Evolutionary conservation across 2,329 filamentous ascomycete species (phyloP), one percentile per base, ranked within the genome.

Genomic region (Alternaria solani): DNA sequence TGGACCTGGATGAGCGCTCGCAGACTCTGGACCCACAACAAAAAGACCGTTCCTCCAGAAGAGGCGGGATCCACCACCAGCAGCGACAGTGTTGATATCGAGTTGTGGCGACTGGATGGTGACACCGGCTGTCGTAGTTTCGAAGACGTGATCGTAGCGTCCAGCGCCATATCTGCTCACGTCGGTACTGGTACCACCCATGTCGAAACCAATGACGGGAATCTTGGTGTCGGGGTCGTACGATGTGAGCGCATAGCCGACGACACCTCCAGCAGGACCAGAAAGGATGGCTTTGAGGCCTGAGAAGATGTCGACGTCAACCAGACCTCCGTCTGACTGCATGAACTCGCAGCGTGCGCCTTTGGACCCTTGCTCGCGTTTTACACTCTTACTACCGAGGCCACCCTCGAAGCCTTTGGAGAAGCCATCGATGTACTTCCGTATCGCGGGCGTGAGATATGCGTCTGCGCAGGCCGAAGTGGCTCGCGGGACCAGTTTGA

Each of bases 31-130:
- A 0, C 94, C 94, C 3, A 97, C 93, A 0, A 94, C 91, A 66
- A 97, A 97, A 0, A 97, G 82, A 0, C 94, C 93, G 65, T 97
- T 96, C 63, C 87, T 88, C 85, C 92, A 97, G 79, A 96, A 95
- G 4, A 97, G 83, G 30, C 90, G 85, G 0, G 91, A 94, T 7
- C 93, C 93, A 64, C 94, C 94, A 47, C 94, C 94, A 3, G 94
- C 94, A 6, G 94, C 94, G 1, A 97, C 94, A 0, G 94, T 97
- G 78, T 97, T 97, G 80, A 97, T 97, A 73, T 97, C 93, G 0
- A 97, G 85, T 72, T 97, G 93, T 0, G 94, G 94, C 1, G 91
- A 94, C 71, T 97, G 93, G 28, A 97, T 95, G 0, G 93, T 94
- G 1, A 97, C 92, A n/a, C 94, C 94, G 0, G 94, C 94, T 1